Evolutionary conservation across 148 eudicot genomes (phyloP), one percentile per base, ranked within the genome.

Genomic region (Nyssa sinensis): DNA sequence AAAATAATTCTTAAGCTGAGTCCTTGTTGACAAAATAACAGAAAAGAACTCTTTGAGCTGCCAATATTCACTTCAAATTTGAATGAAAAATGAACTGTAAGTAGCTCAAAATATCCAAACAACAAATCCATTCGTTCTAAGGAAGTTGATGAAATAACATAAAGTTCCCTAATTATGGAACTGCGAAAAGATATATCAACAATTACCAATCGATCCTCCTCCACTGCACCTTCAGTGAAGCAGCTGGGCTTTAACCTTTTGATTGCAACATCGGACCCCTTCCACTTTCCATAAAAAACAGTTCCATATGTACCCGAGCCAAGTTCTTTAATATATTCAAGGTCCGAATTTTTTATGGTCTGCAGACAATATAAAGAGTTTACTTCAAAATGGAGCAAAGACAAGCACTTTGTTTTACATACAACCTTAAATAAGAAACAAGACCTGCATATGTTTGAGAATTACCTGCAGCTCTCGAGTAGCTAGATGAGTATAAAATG

Each of bases 231-330:
- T 30, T 81, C 88, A 77, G 74, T 66, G 34, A 84, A 86, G 67
- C 84, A 88, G 61, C 84, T 80, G 7, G 78, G 75, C 71, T 86
- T 86, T 66, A 88, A 76, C 31, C 79, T 83, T 72, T 88, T 90
- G 44, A 90, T 80, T 41, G 90, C 94, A 53, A 90, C 91, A 76
- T 88, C 91, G 31, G 85, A 73, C 8, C 91, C 91, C 67, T 80
- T 88, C 88, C 91, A 88, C 78, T 84, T 90, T 64, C 91, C 89
- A 71, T 88, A 73, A 79, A 81, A 85, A 27, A 89, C 93, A 29
- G 84, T 84, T 37, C 90, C 89, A 74, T 71, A 86, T 27, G 87
- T 84, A 35, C 94, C 91, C 21, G 86, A 80, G 44, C 89, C 91
- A 30, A 87, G 78, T 72, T 87, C 87, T 74, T 74, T 79, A 41